These are phyloP conservation scores for Miamiensis avidus DNA, from an alignment of 169 alveolate species.

Conservation along the genomic window DNA sequence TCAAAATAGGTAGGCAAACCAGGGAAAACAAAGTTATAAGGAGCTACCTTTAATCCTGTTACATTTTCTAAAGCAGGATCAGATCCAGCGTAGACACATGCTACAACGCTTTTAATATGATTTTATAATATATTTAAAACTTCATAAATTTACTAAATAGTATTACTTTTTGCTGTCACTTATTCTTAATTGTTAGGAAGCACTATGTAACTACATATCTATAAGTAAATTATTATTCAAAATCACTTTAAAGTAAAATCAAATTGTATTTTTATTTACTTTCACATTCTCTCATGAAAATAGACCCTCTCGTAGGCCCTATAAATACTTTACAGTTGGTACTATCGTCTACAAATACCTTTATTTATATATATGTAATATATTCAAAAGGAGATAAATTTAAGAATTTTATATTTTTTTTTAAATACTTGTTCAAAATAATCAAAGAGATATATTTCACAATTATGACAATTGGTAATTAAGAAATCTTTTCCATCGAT, in stretches of 20 bases:
- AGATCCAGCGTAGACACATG: constrained; percentile 24
- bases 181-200: constrained; percentile 19
- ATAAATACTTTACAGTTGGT: constrained; percentile 41
- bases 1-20: constrained; percentile 15
- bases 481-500: constrained; percentile 42
- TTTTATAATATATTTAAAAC: neutral
- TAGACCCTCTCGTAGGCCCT: constrained; percentile 37
- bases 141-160: neutral
- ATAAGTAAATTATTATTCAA: neutral
- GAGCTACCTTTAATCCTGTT: constrained; percentile 27
- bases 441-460: constrained; percentile 46
- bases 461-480: constrained; percentile 31
- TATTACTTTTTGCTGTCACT: constrained; percentile 12
- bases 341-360: constrained; percentile 38
- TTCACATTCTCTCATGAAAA: constrained; percentile 41
- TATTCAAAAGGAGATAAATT: neutral
- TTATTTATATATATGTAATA: neutral
- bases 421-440: constrained; percentile 24
- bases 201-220: constrained; percentile 10
- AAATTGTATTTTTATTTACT: constrained; percentile 20
- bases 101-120: constrained; percentile 14
- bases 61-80: constrained; percentile 50
- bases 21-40: constrained; percentile 43
- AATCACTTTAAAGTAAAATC: constrained; percentile 16
- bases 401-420: neutral